Conservation (phyloP, 768 basidiomycete genomes). For the Agaricus subrufescens region DNA sequence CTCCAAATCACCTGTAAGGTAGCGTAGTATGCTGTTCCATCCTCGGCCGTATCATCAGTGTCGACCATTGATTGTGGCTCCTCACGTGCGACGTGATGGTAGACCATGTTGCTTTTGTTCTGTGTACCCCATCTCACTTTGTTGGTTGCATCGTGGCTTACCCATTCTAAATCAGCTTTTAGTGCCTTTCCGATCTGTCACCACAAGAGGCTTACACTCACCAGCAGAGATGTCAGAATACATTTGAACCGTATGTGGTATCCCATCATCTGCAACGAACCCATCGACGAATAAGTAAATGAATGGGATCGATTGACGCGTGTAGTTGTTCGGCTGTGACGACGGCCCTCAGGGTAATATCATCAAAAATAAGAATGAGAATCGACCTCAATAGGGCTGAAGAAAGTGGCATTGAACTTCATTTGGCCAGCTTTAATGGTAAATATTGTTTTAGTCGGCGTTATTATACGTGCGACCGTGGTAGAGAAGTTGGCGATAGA, state of each 20-base stretch:
- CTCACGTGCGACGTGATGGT: slow-evolving; percentile 38
- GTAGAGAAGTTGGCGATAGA: slow-evolving; percentile 16
- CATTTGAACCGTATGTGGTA: slow-evolving; percentile 33
- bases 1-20: slow-evolving; percentile 27
- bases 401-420: slow-evolving; percentile 43
- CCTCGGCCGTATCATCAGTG: slow-evolving; percentile 39
- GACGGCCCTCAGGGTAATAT: not conserved
- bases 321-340: slow-evolving; percentile 38
- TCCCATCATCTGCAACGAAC: slow-evolving; percentile 28
- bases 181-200: not conserved
- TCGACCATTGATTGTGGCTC: slow-evolving; percentile 32
- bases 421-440: slow-evolving; percentile 46
- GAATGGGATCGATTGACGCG: slow-evolving; percentile 51
- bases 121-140: slow-evolving; percentile 40
- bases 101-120: slow-evolving; percentile 26
- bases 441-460: slow-evolving; percentile 50
- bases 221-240: slow-evolving; percentile 43
- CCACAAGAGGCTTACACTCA: slow-evolving; percentile 3
- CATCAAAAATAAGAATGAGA: not conserved
- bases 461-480: slow-evolving; percentile 27
- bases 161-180: slow-evolving; percentile 23
- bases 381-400: slow-evolving; percentile 52
- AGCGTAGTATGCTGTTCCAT: slow-evolving; percentile 44
- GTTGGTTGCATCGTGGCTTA: slow-evolving; percentile 22
- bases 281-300: slow-evolving; percentile 37